A percentile compares a stretch with the other conserved stretches of the same genome.
These are phyloP conservation scores for Talaromyces sp. DNA, from an alignment of 2,329 filamentous ascomycete genomes.

Conservation along the genomic window DNA sequence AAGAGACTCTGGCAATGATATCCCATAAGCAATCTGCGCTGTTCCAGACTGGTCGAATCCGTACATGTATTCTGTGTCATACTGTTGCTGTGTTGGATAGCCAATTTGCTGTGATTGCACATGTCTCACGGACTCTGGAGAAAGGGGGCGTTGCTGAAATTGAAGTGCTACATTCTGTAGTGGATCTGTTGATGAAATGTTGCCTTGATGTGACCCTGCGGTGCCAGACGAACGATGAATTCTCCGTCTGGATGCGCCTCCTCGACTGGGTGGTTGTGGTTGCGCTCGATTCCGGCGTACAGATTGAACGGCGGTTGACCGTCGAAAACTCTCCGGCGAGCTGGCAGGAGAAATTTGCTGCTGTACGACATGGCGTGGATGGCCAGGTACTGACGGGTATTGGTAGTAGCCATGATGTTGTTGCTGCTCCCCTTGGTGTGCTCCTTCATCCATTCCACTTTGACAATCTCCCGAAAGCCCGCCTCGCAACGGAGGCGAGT, in stretches of 20 bases:
- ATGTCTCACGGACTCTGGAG: conserved; percentile 39
- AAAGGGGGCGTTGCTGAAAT: conserved; percentile 60
- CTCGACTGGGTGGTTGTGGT: neutral
- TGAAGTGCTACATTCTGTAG: conserved; percentile 52
- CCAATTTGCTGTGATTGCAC: conserved; percentile 19
- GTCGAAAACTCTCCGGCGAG: conserved; percentile 41
- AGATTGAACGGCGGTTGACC: conserved; percentile 20
- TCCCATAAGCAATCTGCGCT: conserved; percentile 65
- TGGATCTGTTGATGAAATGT: conserved; percentile 26
- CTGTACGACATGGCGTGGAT: conserved; percentile 49
- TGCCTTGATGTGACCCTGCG: conserved; percentile 27
- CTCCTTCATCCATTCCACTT: conserved; percentile 73
- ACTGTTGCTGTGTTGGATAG: conserved; percentile 40
- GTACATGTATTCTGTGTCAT: conserved; percentile 70
- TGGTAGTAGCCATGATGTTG: conserved; percentile 69
- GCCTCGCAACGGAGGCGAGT: conserved; percentile 59
- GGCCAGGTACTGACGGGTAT: conserved; percentile 47
- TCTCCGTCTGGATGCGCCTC: conserved; percentile 5
- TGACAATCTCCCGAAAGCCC: conserved; percentile 49
- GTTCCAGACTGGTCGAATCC: conserved; percentile 61
- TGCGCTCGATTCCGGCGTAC: neutral
- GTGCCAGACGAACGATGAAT: conserved; percentile 22
- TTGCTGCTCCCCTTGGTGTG: conserved; percentile 50
- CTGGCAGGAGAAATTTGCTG: conserved; percentile 42
- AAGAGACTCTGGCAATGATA: conserved; percentile 69